Conservation (phyloP, 129 eudicot genomes). For the Chrysanthemum makinoi region DNA sequence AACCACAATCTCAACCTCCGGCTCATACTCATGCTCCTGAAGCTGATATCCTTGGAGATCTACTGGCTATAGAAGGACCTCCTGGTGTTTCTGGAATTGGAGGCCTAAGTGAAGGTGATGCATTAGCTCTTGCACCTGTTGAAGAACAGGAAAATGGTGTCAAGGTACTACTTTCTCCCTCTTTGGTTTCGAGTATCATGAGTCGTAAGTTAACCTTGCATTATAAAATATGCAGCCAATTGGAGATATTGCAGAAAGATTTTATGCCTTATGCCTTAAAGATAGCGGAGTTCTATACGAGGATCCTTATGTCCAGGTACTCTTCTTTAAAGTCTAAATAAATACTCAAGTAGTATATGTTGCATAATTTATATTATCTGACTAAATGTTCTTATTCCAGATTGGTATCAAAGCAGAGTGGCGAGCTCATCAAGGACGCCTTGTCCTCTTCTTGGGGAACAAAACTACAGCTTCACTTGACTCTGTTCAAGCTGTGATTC, state of each 20-base stretch:
- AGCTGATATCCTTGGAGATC: slow-evolving; percentile 87
- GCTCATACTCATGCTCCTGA: slow-evolving; percentile 36
- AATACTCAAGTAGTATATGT: background rate
- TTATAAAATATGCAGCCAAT: slow-evolving; percentile 62
- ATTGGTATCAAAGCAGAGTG: slow-evolving; percentile 98
- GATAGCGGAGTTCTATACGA: slow-evolving; percentile 96
- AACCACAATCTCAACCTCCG: slow-evolving; percentile 53
- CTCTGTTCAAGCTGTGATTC: slow-evolving; percentile 69
- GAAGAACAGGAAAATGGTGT: slow-evolving; percentile 57
- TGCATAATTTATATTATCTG: background rate
- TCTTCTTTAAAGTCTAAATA: background rate
- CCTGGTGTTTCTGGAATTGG: slow-evolving; percentile 54
- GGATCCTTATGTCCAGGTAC: slow-evolving; percentile 89
- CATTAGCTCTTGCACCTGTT: slow-evolving; percentile 85
- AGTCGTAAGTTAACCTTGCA: slow-evolving; percentile 4
- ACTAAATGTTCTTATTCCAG: slow-evolving; percentile 34
- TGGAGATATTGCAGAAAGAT: slow-evolving; percentile 72
- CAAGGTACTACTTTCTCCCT: slow-evolving; percentile 52
- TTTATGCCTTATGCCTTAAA: slow-evolving; percentile 65
- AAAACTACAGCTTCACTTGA: slow-evolving; percentile 80
- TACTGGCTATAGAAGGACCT: slow-evolving; percentile 90
- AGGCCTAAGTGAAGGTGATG: slow-evolving; percentile 47
- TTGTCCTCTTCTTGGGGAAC: slow-evolving; percentile 85
- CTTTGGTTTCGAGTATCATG: background rate
- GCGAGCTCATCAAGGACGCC: slow-evolving; percentile 91